Evolutionary conservation across 441 rosid genomes (phyloP).

Genomic region (Capsella rubella): DNA sequence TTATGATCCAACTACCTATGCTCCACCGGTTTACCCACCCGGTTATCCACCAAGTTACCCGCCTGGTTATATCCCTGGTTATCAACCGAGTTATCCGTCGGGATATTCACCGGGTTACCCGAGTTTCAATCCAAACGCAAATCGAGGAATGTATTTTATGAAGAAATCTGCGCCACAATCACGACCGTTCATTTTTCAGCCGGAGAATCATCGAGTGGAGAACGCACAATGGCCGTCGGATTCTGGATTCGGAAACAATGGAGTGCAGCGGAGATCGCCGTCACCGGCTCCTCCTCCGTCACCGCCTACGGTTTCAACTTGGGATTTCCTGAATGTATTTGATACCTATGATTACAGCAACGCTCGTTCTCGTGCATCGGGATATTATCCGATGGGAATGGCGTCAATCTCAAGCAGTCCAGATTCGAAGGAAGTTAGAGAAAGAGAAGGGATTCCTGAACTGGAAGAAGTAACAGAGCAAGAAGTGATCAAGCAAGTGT

Average conservation of each 20-base stretch:
- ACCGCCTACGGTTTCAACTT: slow-evolving; percentile 78
- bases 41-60: slow-evolving; percentile 19
- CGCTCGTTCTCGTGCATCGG: slow-evolving; percentile 17
- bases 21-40: slow-evolving; percentile 30
- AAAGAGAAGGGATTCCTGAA: slow-evolving; percentile 95
- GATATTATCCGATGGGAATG: slow-evolving; percentile 48
- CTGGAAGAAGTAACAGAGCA: slow-evolving; percentile 87
- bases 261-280: slow-evolving; percentile 44
- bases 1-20: slow-evolving; percentile 24
- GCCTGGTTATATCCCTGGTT: not conserved
- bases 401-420: slow-evolving; percentile 77
- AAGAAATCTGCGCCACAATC: slow-evolving; percentile 72
- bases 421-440: slow-evolving; percentile 92
- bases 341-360: slow-evolving; percentile 58
- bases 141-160: slow-evolving; percentile 68
- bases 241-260: slow-evolving; percentile 48
- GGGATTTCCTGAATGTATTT: slow-evolving; percentile 90
- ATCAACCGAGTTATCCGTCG: slow-evolving; percentile 11
- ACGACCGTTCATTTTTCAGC: slow-evolving; percentile 72
- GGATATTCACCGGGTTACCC: slow-evolving; percentile 43
- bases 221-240: slow-evolving; percentile 42
- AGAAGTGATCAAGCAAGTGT: slow-evolving; percentile 51
- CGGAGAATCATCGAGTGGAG: slow-evolving; percentile 51
- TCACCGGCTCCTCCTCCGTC: slow-evolving; percentile 96
- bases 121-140: slow-evolving; percentile 2